Base-by-base conservation (phyloP, 371 early-diverging fungal genomes). In the Dichotomocladium elegans region DNA sequence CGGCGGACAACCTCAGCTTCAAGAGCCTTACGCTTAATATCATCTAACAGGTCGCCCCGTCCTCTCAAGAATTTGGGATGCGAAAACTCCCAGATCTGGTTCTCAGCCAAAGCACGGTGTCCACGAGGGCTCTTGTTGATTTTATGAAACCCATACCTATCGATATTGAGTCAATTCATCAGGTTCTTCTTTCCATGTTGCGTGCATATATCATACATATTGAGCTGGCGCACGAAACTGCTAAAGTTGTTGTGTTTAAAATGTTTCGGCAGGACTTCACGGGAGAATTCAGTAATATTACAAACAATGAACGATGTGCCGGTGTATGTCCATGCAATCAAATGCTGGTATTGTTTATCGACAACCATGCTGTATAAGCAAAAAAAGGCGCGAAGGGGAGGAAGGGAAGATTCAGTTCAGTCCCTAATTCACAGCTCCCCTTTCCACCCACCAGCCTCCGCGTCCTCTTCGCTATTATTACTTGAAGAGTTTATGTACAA, bases 51-150 rank as follows among this genome's bases (percentile, higher is more conserved):
- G 57, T 92, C 92, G 17, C 87, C 85, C 8, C 87, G 82, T 47
- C 83, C 89, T 44, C 89, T 81, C 29, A 88, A 49, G 56, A 94
- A 94, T 56, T 89, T 87, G 48, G 87, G 79, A 59, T 94, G 93
- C 41, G 89, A 90, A 66, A 94, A 94, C 69, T 93, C 93, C 95
- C 95, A 94, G 59, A 91, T 83, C 66, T 92, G 91, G 65, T 89
- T 89, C 60, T 90, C 92, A 6, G 86, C 86, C 44, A 82, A 60
- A 21, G 86, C 88, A 26, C 91, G 84, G 58, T 88, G 87, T 2
- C 93, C 93, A 46, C 93, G 77, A 8, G 91, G 90, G 41, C 89
- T 81, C 68, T 90, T 80, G 80, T 87, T 93, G 56, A 91, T 82
- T 60, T 93, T 93, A 74, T 91, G 91, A 57, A 93, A 93, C 4